phyloP scores from a whole-genome alignment of 169 alveolate genomes.

The Babesia microti region DNA sequence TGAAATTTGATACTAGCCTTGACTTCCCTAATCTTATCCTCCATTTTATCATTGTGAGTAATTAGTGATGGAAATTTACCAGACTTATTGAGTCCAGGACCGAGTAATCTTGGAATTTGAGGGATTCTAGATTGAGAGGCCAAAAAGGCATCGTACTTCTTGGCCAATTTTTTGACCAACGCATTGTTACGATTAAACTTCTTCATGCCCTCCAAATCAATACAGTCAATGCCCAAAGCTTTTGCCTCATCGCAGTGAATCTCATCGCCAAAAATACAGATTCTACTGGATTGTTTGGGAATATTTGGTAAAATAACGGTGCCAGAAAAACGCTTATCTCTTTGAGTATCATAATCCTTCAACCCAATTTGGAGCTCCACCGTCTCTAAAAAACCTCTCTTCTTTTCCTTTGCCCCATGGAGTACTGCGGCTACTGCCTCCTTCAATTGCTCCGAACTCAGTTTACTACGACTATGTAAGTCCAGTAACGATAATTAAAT shows the following conservation, averaged over 20 bases:
- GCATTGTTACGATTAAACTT: slow-evolving; percentile 97
- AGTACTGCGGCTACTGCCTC: slow-evolving; percentile 84
- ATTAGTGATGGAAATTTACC: slow-evolving; percentile 98
- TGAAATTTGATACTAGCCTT: slow-evolving; percentile 84
- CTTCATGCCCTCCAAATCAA: slow-evolving; percentile 96
- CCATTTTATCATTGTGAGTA: slow-evolving; percentile 90
- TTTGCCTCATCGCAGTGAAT: slow-evolving; percentile 97
- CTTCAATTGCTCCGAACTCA: slow-evolving; percentile 67
- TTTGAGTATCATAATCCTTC: slow-evolving; percentile 98
- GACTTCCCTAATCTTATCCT: slow-evolving; percentile 91
- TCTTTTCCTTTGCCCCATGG: slow-evolving; percentile 81
- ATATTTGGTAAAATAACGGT: slow-evolving; percentile 92
- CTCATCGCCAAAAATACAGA: slow-evolving; percentile 98
- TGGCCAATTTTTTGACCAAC: slow-evolving; percentile 93
- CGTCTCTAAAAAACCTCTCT: slow-evolving; percentile 95
- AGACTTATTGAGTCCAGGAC: slow-evolving; percentile 97
- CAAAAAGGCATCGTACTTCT: slow-evolving; percentile 89
- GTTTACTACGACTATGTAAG: slow-evolving; percentile 52
- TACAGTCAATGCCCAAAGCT: slow-evolving; percentile 85
- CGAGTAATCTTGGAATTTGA: slow-evolving; percentile 96
- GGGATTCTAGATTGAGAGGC: slow-evolving; percentile 97
- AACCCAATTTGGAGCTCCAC: slow-evolving; percentile 97
- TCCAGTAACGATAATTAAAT: background rate
- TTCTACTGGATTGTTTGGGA: slow-evolving; percentile 89
- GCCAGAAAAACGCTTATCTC: slow-evolving; percentile 99